Base-by-base conservation (phyloP, 2,329 filamentous ascomycete species). In the Colletotrichum paranaense region DNA sequence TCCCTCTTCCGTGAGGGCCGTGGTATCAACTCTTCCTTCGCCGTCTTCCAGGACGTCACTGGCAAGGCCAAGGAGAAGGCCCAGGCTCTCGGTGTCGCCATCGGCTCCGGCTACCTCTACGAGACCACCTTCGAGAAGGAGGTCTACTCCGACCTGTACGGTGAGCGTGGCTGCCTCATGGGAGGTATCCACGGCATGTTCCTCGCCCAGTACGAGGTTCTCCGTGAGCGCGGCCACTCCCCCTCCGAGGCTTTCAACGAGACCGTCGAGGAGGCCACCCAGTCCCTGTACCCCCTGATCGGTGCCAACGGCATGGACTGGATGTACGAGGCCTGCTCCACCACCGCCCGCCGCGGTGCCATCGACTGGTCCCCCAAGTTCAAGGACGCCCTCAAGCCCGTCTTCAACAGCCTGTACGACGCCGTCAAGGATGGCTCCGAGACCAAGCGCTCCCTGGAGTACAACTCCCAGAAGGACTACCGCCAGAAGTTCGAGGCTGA, bases 81-180 rank as follows among this genome's bases (percentile, higher is more conserved):
- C 80, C 88, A 98, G 81, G 97, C 97, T 79, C 92, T 99, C 80
- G 97, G 97, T 89, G 96, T 98, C 77, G 97, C 96, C 83, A 94
- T 99, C 84, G 97, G 96, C 85, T 95, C 93, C 81, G 97, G 97
- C 82, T 99, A 99, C 92, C 94, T 99, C 80, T 99, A 99, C 92
- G 94, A 98, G 93, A 99, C 97, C 84, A 99, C 97, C 84, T 99
- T 99, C 83, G 93, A 99, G 92, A 99, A 99, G 93, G 97, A 99
- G 90, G 97, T 99, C 84, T 98, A 97, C 94, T 98, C 95, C 76
- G 97, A 98, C 88, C 93, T 99, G 79, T 99, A 99, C 90, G 97
- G 97, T 87, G 97, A 99, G 93, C 95, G 97, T 88, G 97, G 97
- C 84, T 99, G 97, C 92, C 90, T 99, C 82, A 99, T 99, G 97